Conservation (phyloP, 2,329 filamentous ascomycete genomes). For the Dactylonectria estremocensis region DNA sequence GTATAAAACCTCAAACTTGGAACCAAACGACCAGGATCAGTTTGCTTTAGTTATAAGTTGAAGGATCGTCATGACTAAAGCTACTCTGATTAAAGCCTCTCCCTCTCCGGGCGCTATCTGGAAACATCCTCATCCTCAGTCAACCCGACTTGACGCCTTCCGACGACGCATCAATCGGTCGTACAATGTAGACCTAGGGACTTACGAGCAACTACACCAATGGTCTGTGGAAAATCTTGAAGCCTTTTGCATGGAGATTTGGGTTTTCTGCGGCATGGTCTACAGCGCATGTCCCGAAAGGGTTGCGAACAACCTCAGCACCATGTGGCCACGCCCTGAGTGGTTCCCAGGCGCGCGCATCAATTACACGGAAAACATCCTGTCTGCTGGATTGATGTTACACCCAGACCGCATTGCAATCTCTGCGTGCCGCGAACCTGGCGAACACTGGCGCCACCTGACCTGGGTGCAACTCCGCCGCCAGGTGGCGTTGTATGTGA, state of each 20-base stretch:
- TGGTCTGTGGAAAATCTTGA: neutral
- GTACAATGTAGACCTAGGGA: neutral
- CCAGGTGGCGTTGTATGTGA: neutral
- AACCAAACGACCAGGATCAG: neutral
- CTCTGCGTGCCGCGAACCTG: neutral
- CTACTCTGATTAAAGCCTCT: no score
- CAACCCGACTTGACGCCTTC: neutral
- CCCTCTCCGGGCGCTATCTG: neutral
- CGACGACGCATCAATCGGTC: neutral
- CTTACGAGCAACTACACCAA: neutral
- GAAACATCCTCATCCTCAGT: neutral
- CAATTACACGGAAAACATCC: neutral
- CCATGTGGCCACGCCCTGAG: neutral
- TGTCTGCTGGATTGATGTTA: neutral
- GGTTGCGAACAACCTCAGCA: neutral
- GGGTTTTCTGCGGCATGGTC: neutral
- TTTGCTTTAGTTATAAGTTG: no score
- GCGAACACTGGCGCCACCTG: neutral
- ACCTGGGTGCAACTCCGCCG: neutral
- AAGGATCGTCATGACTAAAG: neutral
- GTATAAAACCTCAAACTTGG: neutral
- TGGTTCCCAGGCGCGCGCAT: neutral
- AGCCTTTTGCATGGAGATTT: neutral
- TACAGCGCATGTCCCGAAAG: neutral
- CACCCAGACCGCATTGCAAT: neutral